Base-by-base conservation (phyloP, 345 rosid genomes). In the Orychophragmus violaceus region DNA sequence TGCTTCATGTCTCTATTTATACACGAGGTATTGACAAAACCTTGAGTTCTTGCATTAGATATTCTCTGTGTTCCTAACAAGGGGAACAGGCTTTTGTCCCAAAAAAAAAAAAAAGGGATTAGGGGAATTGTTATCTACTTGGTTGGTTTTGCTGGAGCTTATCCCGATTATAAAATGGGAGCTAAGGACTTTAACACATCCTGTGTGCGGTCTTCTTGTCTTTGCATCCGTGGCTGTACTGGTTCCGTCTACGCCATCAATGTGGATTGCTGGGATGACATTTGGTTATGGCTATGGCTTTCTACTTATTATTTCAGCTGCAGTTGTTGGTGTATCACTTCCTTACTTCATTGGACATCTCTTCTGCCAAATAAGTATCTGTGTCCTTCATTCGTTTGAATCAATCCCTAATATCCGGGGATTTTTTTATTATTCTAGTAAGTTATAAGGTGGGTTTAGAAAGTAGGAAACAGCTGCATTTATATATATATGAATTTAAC, bases 261-360 rank as follows among this genome's bases (percentile, higher is more conserved):
- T 91, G 95, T 94, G 97, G 99, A 82, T 87, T 9, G 97, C 95
- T 48, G 99, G 99, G 69, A 85, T 94, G 85, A 85, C 90, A 19
- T 94, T 94, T 71, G 99, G 99, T 58, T 90, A 90, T 69, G 99
- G 96, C 66, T 84, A 69, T 59, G 99, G 99, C 16, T 94, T 94
- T 80, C 76, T 94, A 35, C 76, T 90, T 8, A 87, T 87, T 41
- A 81, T 85, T 37, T 73, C 87, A 4, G 97, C 89, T 9, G 80
- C 77, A 8, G 60, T 82, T 56, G 41, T 87, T 30, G 99, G 97
- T 46, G 79, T 88, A 33, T 85, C 95, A 1, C 95, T 94, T 76
- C 99, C 97, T 16, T 90, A 79, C 81, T 83, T 88, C 66, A 72
- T 87, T 64, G 96, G 97, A 18, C 83, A 85, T 21, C 83, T 83